Evolutionary conservation across 202 grass and related monocot genomes (phyloP).

Genomic region (Zoysia matrella): DNA sequence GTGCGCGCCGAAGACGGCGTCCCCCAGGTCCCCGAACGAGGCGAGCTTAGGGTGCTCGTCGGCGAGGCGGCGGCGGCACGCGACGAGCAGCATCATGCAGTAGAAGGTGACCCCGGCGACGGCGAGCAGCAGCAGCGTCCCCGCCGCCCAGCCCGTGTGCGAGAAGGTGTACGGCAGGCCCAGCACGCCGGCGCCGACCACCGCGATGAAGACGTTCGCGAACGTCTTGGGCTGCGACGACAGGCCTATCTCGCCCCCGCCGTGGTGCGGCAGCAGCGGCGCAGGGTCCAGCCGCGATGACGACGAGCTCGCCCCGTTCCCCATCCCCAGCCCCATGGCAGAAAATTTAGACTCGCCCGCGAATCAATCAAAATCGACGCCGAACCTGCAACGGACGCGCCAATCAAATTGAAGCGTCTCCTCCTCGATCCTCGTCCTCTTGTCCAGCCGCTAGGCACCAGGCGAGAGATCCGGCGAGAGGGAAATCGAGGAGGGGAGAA

Average conservation of each 20-base stretch:
- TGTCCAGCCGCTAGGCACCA: not conserved
- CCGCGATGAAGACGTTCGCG: slow-evolving; percentile 96
- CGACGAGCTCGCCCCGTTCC: slow-evolving; percentile 57
- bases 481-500: slow-evolving; percentile 37
- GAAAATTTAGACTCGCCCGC: not conserved
- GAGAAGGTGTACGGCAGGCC: slow-evolving; percentile 96
- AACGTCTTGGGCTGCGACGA: slow-evolving; percentile 98
- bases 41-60: slow-evolving; percentile 66
- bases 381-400: not conserved
- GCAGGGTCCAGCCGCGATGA: slow-evolving; percentile 45
- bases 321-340: slow-evolving; percentile 59
- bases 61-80: slow-evolving; percentile 68
- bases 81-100: slow-evolving; percentile 98
- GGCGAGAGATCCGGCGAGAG: slow-evolving; percentile 8
- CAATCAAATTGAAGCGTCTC: slow-evolving; percentile 8
- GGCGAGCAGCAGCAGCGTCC: slow-evolving; percentile 58
- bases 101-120: slow-evolving; percentile 86
- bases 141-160: slow-evolving; percentile 84
- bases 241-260: slow-evolving; percentile 33
- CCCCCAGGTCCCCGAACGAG: slow-evolving; percentile 90
- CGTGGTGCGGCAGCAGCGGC: slow-evolving; percentile 70
- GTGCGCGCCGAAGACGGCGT: slow-evolving; percentile 54
- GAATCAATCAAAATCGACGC: not conserved
- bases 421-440: not conserved
- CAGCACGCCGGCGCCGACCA: slow-evolving; percentile 92